Base-by-base conservation (phyloP, 2,329 filamentous ascomycete genomes). In the Fusarium gaditjirri region DNA sequence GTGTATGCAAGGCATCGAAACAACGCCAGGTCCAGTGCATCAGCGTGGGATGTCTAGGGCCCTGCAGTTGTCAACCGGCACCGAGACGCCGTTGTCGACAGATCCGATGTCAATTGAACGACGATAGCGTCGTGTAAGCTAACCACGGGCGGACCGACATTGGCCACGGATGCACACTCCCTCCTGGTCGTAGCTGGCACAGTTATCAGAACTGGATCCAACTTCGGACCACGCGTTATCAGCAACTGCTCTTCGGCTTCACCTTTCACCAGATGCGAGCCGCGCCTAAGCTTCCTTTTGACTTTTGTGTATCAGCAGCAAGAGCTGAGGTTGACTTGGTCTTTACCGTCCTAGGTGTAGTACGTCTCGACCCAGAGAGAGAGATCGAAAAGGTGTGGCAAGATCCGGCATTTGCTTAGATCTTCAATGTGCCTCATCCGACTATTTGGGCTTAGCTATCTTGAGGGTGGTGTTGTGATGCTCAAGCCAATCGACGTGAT, bases 151-250 rank as follows among this genome's bases (percentile, higher is more conserved):
- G 57, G 57, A 41, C 65, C 64, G 65, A 69, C 50, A 47, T 43
- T 33, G 29, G 29, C 10, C 38, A 50, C 59, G 43, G 52, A 74
- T 55, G 74, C 71, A 76, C 74, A 76, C 74, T 76, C 74, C 74
- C 74, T 73, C 55, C 67, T 56, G 29, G 23, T 35, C 47, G 44
- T 64, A 44, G 19, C 53, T 25, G 29, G 25, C 38, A 55, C 38
- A 55, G 53, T 31, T 57, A 56, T 47, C 52, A 57, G 41, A 38
- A 68, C 33, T 31, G 56, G 41, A 59, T 73, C 46, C 54, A 59
- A 62, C 46, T 59, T 68, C 49, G 56, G 62, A 41, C 61, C 61
- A 56, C 43, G 33, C 59, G 50, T 55, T 57, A 47, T 58, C 53
- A 57, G 57, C 42, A 23, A 62, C 36, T 27, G 23, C 44, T 25